Conservation (phyloP, 2,329 filamentous ascomycete species). For the Ophiocordyceps camponoti-saundersi region DNA sequence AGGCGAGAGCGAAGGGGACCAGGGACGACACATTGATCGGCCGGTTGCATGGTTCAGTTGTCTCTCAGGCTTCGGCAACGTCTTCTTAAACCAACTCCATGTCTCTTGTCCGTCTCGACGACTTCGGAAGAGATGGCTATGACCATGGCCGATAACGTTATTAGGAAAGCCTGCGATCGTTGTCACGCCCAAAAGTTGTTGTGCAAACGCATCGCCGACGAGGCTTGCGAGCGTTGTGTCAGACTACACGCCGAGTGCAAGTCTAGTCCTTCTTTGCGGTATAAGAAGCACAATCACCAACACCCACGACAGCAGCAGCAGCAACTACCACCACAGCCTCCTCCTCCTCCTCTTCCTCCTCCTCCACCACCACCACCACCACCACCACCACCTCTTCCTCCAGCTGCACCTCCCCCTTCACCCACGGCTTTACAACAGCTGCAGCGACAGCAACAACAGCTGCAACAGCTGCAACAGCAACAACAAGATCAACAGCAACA, state of each 20-base stretch:
- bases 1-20: neutral
- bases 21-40: neutral
- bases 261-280: conserved; percentile 23
- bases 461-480: conserved; percentile 4
- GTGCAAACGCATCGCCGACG: conserved; percentile 23
- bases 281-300: conserved; percentile 17
- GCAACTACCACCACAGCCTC: neutral
- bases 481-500: conserved; percentile 2
- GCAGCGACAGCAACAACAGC: conserved; percentile 5
- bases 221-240: conserved; percentile 24
- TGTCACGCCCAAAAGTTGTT: conserved; percentile 29
- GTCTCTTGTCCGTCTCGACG: conserved; percentile 9
- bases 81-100: conserved; percentile 13
- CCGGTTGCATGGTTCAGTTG: conserved; percentile 2
- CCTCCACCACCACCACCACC: too few relatives aligned
- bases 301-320: conserved; percentile 6
- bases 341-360: too few relatives aligned
- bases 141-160: conserved; percentile 19
- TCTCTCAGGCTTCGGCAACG: conserved; percentile 6
- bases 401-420: too few relatives aligned
- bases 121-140: conserved; percentile 10
- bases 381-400: too few relatives aligned
- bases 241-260: conserved; percentile 24
- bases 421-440: neutral
- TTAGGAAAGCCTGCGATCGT: conserved; percentile 27